Evolutionary conservation across 306 rosid species (phyloP).

Genomic region (Carpinus viminea): DNA sequence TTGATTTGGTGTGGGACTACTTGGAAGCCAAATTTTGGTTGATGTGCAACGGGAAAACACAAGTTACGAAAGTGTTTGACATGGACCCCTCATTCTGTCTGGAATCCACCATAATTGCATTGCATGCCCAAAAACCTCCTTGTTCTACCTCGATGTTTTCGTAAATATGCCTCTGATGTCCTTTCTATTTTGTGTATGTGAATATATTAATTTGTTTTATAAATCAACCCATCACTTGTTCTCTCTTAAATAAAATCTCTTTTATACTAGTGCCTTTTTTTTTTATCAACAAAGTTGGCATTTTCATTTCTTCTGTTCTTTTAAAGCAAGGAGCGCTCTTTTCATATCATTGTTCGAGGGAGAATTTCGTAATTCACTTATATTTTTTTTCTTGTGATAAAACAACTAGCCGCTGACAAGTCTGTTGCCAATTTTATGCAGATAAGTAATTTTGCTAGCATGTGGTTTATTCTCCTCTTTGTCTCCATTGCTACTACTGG

Average conservation of each 20-base stretch:
- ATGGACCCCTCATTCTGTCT: background rate
- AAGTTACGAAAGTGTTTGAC: background rate
- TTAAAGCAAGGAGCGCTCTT: background rate
- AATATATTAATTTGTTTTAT: too few relatives aligned
- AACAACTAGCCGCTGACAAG: background rate
- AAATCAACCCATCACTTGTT: background rate
- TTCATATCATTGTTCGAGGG: background rate
- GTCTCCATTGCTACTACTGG: constrained; percentile 87
- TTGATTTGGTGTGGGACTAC: background rate
- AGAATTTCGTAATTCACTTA: background rate
- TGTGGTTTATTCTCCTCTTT: constrained; percentile 97
- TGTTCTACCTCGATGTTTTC: background rate
- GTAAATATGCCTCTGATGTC: background rate
- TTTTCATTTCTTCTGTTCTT: background rate
- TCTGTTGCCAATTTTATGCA: constrained; percentile 38
- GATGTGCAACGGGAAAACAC: background rate
- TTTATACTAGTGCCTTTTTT: background rate
- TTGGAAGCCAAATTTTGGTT: background rate
- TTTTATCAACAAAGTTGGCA: background rate
- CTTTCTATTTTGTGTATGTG: background rate
- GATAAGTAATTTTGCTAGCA: constrained; percentile 98
- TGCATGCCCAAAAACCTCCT: background rate
- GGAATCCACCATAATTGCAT: background rate
- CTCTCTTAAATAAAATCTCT: background rate
- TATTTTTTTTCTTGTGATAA: background rate